These are phyloP conservation scores for Pisolithus thermaeus DNA, from an alignment of 1,284 basidiomycete genomes.

Conservation along the genomic window DNA sequence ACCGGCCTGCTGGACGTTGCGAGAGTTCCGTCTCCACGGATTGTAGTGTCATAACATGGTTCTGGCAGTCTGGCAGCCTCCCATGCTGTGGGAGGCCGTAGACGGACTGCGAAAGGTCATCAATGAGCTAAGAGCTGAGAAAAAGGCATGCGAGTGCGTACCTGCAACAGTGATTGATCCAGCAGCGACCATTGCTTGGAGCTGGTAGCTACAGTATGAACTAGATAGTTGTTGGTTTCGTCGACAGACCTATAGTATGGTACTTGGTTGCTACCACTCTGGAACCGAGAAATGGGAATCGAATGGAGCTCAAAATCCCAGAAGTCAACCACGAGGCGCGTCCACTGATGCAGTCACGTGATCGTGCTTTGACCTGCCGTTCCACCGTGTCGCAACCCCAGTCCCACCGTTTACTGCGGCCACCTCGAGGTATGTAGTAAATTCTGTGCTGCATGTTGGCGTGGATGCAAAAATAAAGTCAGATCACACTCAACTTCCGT, in stretches of 20 bases:
- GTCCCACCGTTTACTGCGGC: too few relatives aligned
- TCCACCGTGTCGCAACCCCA: too few relatives aligned
- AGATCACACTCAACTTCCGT: not conserved
- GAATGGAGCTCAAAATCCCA: slow-evolving; percentile 21
- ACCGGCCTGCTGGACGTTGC: slow-evolving; percentile 56
- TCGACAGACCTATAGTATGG: not conserved
- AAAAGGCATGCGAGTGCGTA: slow-evolving; percentile 28
- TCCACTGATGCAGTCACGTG: slow-evolving; percentile 19
- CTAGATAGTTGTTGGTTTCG: not conserved
- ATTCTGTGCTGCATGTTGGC: too few relatives aligned
- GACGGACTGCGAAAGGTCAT: slow-evolving; percentile 60
- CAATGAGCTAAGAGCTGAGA: not conserved
- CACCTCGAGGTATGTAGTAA: too few relatives aligned
- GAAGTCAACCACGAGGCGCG: slow-evolving; percentile 25
- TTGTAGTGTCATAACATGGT: slow-evolving; percentile 56
- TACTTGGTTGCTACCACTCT: too few relatives aligned
- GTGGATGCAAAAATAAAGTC: too few relatives aligned
- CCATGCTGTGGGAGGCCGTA: slow-evolving; percentile 81
- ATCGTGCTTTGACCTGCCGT: slow-evolving; percentile 15
- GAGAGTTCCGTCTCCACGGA: slow-evolving; percentile 79
- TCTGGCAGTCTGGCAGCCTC: slow-evolving; percentile 79
- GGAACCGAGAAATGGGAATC: too few relatives aligned
- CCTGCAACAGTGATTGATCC: slow-evolving; percentile 86
- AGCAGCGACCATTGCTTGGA: slow-evolving; percentile 61
- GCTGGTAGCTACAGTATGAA: slow-evolving; percentile 1